Evolutionary conservation across 2,329 filamentous ascomycete genomes (phyloP), one percentile per base, ranked within the genome.

Genomic region (Cladobotryum mycophilum): DNA sequence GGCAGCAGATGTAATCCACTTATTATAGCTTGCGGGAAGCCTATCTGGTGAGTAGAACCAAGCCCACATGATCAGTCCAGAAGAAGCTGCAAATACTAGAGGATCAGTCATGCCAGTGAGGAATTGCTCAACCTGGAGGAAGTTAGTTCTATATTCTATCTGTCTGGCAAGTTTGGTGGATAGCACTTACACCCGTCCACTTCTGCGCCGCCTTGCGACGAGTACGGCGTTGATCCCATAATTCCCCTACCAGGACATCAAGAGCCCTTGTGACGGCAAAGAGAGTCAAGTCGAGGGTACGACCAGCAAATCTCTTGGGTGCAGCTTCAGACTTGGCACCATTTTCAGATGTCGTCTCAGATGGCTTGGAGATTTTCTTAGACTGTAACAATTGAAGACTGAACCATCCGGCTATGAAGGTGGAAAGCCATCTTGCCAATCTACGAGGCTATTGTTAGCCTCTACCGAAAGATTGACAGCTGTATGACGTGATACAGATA

Each of bases 61-160:
- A 15, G 88, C 80, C 85, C 88, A 92, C 89, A 95, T 95, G 58
- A 95, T 84, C 36, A 88, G 70, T 18, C 84, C 85, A 37, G 80
- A 83, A 17, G 87, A 90, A 34, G 77, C 66, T 41, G 85, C 81
- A 65, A 95, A 95, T 15, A 91, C 70, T 5, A 79, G 69, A 4
- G 87, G 80, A 61, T 92, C 86, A n/a, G 81, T 60, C 38, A 69
- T 58, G 5, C 56, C 61, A 34, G 70, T 70, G 20, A 72, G 53
- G 37, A 67, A 53, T 44, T 67, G 55, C 49, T 71, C 67, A 14
- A 53, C 41, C 67, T 68, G 38, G 54, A 43, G 54, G 36, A 46
- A 9, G 42, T 53, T 46, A 53, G 51, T 46, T 14, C 11, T 18
- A 7, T 38, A 33, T 34, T 11, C 20, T 8, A 3, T 14, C n/a